These are phyloP conservation scores for Aspergillus sparsus DNA, from an alignment of 495 filamentous ascomycete species.

Conservation along the genomic window DNA sequence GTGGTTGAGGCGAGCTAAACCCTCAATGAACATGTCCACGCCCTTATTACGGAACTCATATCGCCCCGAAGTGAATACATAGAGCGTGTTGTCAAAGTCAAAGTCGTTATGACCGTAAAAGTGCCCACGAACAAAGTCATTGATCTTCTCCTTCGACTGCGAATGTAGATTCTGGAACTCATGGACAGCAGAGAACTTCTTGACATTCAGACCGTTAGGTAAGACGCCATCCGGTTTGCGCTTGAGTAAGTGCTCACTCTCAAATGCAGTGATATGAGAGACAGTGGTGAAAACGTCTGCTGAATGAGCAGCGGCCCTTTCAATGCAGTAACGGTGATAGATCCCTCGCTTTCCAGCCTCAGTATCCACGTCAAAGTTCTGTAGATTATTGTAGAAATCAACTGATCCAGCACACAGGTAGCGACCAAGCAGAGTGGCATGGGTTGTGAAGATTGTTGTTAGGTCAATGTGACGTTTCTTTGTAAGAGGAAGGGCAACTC, in stretches of 20 bases:
- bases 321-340: slow-evolving; percentile 98
- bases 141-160: slow-evolving; percentile 94
- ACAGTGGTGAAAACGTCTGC: slow-evolving; percentile 98
- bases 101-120: slow-evolving; percentile 99
- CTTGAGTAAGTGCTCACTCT: slow-evolving; percentile 96
- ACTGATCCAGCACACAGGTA: slow-evolving; percentile 97
- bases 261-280: slow-evolving; percentile 97
- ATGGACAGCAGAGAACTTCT: slow-evolving; percentile 97
- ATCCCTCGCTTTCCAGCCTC: slow-evolving; percentile 98
- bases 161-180: slow-evolving; percentile 99
- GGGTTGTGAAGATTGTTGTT: slow-evolving; percentile 98
- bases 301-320: slow-evolving; percentile 86
- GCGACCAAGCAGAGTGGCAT: slow-evolving; percentile 89
- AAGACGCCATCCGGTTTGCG: slow-evolving; percentile 95
- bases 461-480: slow-evolving; percentile 94
- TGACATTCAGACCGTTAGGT: slow-evolving; percentile 96
- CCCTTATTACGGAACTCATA: slow-evolving; percentile 99
- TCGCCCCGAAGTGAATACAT: slow-evolving; percentile 93
- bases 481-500: slow-evolving; percentile 89
- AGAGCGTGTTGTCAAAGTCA: slow-evolving; percentile 94
- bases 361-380: slow-evolving; percentile 93
- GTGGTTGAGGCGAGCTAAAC: slow-evolving; percentile 90
- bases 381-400: slow-evolving; percentile 99
- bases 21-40: slow-evolving; percentile 99
- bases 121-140: slow-evolving; percentile 96